Conservation (phyloP, 2,329 filamentous ascomycete genomes). For the Pseudopyricularia javanii region DNA sequence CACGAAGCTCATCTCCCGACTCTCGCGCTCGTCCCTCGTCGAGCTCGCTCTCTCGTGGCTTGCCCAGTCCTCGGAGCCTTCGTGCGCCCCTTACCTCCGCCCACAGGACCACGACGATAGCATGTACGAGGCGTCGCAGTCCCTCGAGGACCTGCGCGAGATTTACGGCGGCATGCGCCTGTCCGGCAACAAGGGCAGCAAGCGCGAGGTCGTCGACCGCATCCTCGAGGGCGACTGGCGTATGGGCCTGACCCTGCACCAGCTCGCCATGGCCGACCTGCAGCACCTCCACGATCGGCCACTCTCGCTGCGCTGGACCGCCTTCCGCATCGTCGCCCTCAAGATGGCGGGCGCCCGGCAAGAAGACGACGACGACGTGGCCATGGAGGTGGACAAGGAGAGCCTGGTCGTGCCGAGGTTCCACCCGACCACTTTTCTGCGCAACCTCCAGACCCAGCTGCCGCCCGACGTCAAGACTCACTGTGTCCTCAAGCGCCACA, state of each 20-base stretch:
- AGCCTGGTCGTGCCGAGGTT: slow-evolving; percentile 53
- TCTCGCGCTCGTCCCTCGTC: slow-evolving; percentile 61
- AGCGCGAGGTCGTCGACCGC: slow-evolving; percentile 50
- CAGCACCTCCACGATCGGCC: slow-evolving; percentile 56
- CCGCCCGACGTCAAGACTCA: slow-evolving; percentile 73
- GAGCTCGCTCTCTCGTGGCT: slow-evolving; percentile 69
- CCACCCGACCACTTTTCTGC: slow-evolving; percentile 69
- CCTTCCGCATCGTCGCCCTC: slow-evolving; percentile 45
- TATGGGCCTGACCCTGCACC: slow-evolving; percentile 50
- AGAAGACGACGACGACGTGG: slow-evolving; percentile 15
- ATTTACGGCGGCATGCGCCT: slow-evolving; percentile 47
- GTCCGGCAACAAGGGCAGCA: slow-evolving; percentile 31
- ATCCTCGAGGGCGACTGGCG: slow-evolving; percentile 59
- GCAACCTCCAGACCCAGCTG: slow-evolving; percentile 61
- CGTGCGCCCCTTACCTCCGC: slow-evolving; percentile 47
- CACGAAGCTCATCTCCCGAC: slow-evolving; percentile 52
- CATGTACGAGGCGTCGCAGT: slow-evolving; percentile 55
- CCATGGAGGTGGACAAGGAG: slow-evolving; percentile 28
- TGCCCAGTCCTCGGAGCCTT: slow-evolving; percentile 47
- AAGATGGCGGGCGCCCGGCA: slow-evolving; percentile 15
- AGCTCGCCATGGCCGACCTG: slow-evolving; percentile 57
- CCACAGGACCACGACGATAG: slow-evolving; percentile 42
- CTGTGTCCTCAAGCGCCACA: slow-evolving; percentile 66
- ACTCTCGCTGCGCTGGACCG: slow-evolving; percentile 50
- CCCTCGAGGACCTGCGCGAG: slow-evolving; percentile 53